Evolutionary conservation across 2,329 filamentous ascomycete species (phyloP).

Genomic region (Uncinocarpus reesii): DNA sequence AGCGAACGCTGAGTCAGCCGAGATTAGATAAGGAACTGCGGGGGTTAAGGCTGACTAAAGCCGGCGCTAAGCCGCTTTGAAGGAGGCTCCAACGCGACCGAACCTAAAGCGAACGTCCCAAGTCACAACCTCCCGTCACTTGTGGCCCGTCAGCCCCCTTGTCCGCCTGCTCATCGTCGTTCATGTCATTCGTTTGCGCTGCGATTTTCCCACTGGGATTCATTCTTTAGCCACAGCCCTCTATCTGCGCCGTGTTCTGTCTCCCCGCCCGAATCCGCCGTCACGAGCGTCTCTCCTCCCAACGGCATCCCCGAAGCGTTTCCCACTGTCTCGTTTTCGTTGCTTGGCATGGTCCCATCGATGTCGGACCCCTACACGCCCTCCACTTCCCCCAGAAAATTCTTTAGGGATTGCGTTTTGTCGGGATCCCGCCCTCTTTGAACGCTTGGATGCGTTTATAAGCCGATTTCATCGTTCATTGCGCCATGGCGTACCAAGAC

Average conservation of each 20-base stretch:
- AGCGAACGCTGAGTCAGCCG: neutral
- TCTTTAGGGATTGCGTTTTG: neutral
- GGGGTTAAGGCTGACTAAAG: neutral
- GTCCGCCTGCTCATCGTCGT: neutral
- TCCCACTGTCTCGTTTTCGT: constrained; percentile 5
- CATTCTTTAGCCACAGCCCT: neutral
- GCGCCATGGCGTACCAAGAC: constrained; percentile 12
- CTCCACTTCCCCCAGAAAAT: neutral
- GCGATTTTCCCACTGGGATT: neutral
- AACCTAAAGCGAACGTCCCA: neutral
- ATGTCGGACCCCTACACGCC: constrained; percentile 3
- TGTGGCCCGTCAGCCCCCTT: neutral
- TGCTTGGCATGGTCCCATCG: constrained; percentile 10
- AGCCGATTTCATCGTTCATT: neutral
- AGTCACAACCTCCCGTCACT: constrained; percentile 2
- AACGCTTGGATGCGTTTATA: neutral
- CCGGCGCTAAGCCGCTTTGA: constrained; percentile 2
- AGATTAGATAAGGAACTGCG: neutral
- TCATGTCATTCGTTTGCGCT: constrained; percentile 9
- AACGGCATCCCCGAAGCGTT: constrained; percentile 2
- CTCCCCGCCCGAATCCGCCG: neutral
- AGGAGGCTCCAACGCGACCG: constrained; percentile 4
- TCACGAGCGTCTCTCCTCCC: neutral
- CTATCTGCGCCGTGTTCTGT: neutral
- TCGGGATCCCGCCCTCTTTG: neutral